Evolutionary conservation across 345 rosid species (phyloP).

Genomic region (Populus pruinosa): DNA sequence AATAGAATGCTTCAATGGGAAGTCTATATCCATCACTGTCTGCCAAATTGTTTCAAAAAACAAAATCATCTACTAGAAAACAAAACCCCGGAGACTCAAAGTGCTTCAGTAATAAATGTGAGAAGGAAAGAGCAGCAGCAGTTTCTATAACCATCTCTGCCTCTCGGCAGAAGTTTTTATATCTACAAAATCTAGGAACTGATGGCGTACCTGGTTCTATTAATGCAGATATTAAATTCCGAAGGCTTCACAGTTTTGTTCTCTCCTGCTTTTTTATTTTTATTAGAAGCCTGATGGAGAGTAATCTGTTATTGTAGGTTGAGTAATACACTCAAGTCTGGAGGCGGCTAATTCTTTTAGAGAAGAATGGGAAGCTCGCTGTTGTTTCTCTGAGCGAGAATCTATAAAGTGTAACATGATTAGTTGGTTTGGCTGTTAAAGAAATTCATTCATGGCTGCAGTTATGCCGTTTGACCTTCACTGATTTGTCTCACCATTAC

Average conservation of each 20-base stretch:
- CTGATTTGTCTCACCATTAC: conserved; percentile 10
- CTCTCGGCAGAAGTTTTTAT: background rate
- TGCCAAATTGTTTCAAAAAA: background rate
- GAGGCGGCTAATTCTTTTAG: conserved; percentile 29
- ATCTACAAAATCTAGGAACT: background rate
- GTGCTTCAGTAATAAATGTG: background rate
- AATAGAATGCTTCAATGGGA: background rate
- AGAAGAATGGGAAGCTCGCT: background rate
- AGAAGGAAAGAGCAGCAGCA: background rate
- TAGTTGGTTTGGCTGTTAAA: background rate
- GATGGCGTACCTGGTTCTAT: background rate
- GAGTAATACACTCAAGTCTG: conserved; percentile 56
- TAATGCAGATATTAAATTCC: background rate
- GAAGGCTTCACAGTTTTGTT: background rate
- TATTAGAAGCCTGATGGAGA: background rate
- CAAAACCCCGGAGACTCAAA: background rate
- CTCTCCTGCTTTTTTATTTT: conserved; percentile 10
- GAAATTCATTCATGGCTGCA: background rate
- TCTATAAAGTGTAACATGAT: background rate
- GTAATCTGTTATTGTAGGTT: conserved; percentile 36
- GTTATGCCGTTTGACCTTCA: conserved; percentile 11
- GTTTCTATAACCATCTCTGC: background rate
- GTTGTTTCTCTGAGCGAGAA: background rate
- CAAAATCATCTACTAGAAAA: background rate
- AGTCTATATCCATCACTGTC: background rate